Percentiles rank a stretch among this genome's conserved stretches.
These are phyloP conservation scores for Raddia distichophylla DNA, from an alignment of 176 grass and related monocot genomes.

Conservation along the genomic window DNA sequence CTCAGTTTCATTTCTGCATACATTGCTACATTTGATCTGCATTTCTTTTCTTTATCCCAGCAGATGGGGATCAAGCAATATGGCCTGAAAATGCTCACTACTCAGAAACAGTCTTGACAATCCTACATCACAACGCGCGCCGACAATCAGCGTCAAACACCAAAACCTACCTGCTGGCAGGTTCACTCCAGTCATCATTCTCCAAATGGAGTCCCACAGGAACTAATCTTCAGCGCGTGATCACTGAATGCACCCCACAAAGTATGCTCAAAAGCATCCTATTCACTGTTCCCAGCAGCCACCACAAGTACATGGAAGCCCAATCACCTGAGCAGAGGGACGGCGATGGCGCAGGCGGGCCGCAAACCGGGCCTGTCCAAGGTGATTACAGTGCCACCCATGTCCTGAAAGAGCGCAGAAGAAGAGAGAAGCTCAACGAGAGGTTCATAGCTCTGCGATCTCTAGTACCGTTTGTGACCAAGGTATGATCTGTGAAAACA, in stretches of 20 bases:
- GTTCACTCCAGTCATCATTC: conserved; percentile 58
- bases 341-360: conserved; percentile 34
- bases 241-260: conserved; percentile 41
- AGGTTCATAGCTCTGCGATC: conserved; percentile 77
- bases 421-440: conserved; percentile 94
- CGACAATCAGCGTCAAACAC: conserved; percentile 27
- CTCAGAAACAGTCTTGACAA: conserved; percentile 55
- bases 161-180: conserved; percentile 27
- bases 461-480: conserved; percentile 89
- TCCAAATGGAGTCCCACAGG: conserved; percentile 55
- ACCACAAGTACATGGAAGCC: conserved; percentile 32
- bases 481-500: conserved; percentile 39
- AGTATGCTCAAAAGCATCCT: conserved; percentile 64
- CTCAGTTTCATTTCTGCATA: neutral
- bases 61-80: conserved; percentile 53
- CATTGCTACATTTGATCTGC: neutral
- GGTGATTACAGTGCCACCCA: conserved; percentile 70
- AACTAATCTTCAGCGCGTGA: conserved; percentile 14
- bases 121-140: conserved; percentile 50
- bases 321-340: conserved; percentile 44
- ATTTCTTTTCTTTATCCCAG: neutral
- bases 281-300: conserved; percentile 29
- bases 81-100: conserved; percentile 77
- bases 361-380: conserved; percentile 24
- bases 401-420: conserved; percentile 70